Evolutionary conservation across 2,329 filamentous ascomycete species (phyloP), one percentile per base, ranked within the genome.

Genomic region (Tolypocladium guangdongense): DNA sequence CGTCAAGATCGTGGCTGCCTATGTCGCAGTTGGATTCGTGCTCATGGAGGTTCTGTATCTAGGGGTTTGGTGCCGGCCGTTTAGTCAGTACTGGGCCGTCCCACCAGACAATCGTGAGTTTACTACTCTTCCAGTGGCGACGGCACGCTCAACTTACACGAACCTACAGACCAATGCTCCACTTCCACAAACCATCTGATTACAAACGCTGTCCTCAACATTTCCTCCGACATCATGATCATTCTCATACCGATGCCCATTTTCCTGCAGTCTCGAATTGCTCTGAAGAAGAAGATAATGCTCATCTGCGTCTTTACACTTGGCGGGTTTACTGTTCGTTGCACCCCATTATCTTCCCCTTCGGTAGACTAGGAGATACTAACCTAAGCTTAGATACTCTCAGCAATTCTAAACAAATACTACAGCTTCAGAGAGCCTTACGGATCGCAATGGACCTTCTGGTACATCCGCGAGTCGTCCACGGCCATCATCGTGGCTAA

Each of bases 171-270:
- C 1, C 79, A 84, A 70, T 84, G 80, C 61, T 78, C 78, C 1
- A 76, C 80, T 0, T 74, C 78, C 2, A 70, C 75, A 18, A 70
- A 81, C 60, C 82, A 82, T 59, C 71, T 81, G 12, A 81, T 82
- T 50, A 76, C 78, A 18, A 81, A 83, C 55, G 75, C 78, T 1
- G 70, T 74, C 4, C 75, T 84, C 61, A 84, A 85, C 58, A 76
- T 84, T 49, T 75, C 77, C 2, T 82, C 79, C 30, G 82, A 84
- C 57, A 38, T 82, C 2, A 72, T 80, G 67, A 83, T 85, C 62
- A 75, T 84, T 32, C 61, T 72, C 4, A 75, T 84, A 22, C 79
- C 80, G 1, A 71, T 84, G 57, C 80, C 80, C 2, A 58, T 77
- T 30, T 69, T 84, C 30, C 58, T 77, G 12, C 71, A 71, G 30